phyloP scores from a whole-genome alignment of 169 alveolate species.

The Sarcocystis neurona region DNA sequence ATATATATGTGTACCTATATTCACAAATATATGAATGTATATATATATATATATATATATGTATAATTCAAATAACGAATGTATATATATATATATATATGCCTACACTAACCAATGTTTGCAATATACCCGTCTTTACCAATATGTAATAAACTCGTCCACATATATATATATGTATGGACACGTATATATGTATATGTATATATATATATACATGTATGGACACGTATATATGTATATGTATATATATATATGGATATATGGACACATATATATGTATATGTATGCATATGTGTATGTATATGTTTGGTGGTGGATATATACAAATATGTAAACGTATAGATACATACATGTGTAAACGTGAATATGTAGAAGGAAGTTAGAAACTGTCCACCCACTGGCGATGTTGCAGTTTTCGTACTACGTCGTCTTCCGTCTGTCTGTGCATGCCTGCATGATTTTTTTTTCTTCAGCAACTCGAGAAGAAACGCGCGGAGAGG shows the following conservation, averaged over 20 bases:
- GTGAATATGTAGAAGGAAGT: not conserved
- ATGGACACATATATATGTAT: not conserved
- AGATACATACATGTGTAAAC: not conserved
- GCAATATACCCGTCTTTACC: too few relatives aligned
- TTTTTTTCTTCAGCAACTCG: not conserved
- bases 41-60: too few relatives aligned
- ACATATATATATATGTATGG: not conserved
- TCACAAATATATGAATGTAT: too few relatives aligned
- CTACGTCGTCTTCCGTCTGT: too few relatives aligned
- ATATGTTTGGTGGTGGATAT: too few relatives aligned
- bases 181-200: not conserved
- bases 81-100: too few relatives aligned
- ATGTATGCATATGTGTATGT: not conserved
- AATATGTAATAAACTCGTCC: not conserved
- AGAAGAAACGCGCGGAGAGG: slow-evolving; percentile 33
- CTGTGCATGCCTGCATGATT: not conserved
- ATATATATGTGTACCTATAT: too few relatives aligned
- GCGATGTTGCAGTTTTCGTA: not conserved
- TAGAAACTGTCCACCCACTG: not conserved
- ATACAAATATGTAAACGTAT: not conserved
- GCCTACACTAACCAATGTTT: too few relatives aligned
- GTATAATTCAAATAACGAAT: too few relatives aligned
- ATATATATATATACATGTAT: not conserved
- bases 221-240: not conserved
- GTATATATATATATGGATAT: not conserved